Evolutionary conservation across 345 rosid species (phyloP).

Genomic region (Eutrema heterophyllum): DNA sequence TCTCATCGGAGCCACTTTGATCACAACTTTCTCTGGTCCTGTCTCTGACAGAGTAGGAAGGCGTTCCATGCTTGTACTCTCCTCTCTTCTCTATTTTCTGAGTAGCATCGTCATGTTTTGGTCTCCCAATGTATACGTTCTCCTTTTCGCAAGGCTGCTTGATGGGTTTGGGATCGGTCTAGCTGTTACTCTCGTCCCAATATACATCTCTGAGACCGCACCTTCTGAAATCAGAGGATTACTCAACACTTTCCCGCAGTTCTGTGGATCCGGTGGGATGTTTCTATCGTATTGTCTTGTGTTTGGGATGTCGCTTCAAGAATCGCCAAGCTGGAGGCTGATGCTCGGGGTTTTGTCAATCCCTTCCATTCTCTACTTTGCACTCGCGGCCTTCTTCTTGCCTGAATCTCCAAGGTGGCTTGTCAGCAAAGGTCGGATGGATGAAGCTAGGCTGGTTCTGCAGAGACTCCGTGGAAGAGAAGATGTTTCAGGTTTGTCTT

Average conservation of each 20-base stretch:
- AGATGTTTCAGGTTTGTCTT: constrained; percentile 73
- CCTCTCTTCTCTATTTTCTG: constrained; percentile 65
- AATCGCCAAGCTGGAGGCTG: constrained; percentile 74
- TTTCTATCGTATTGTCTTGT: constrained; percentile 79
- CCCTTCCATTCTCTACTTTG: constrained; percentile 55
- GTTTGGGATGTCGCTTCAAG: constrained; percentile 67
- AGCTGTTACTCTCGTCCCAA: constrained; percentile 70
- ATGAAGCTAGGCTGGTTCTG: constrained; percentile 65
- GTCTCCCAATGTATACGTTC: constrained; percentile 80
- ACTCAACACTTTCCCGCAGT: constrained; percentile 79
- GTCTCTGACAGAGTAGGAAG: constrained; percentile 76
- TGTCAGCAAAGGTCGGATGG: constrained; percentile 79
- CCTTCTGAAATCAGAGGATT: constrained; percentile 76
- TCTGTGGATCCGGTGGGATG: constrained; percentile 80
- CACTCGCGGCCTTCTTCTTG: constrained; percentile 58
- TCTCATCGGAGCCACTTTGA: constrained; percentile 70
- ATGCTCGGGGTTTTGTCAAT: constrained; percentile 82
- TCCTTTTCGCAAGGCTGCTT: constrained; percentile 60
- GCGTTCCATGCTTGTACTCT: constrained; percentile 73
- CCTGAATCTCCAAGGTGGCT: constrained; percentile 98
- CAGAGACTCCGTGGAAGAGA: constrained; percentile 75
- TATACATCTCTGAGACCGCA: constrained; percentile 84
- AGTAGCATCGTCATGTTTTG: constrained; percentile 72
- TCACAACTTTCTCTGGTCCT: constrained; percentile 79
- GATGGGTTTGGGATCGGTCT: constrained; percentile 85